phyloP scores from a whole-genome alignment of 106 monocot genomes.

The Dactylorhiza incarnata region DNA sequence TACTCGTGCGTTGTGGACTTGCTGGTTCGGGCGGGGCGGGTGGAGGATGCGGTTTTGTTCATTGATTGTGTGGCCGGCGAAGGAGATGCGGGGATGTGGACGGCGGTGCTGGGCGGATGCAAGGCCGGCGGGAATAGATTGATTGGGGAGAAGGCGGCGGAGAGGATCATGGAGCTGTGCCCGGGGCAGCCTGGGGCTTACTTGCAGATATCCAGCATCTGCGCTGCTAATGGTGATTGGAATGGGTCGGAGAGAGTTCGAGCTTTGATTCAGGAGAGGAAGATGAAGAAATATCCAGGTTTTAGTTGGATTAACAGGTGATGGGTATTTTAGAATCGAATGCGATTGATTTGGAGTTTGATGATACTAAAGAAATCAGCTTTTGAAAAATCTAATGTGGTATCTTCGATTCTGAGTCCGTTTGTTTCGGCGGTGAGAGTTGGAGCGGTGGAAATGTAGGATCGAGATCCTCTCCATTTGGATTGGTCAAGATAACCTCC shows the following conservation, averaged over 20 bases:
- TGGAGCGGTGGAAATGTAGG: too few relatives aligned
- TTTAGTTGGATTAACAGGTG: slow-evolving; percentile 42
- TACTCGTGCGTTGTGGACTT: slow-evolving; percentile 60
- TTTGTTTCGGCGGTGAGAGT: too few relatives aligned
- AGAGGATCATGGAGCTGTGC: slow-evolving; percentile 27
- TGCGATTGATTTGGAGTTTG: background rate
- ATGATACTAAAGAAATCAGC: background rate
- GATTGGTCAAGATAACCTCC: too few relatives aligned
- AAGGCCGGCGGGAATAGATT: slow-evolving; percentile 35
- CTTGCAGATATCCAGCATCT: slow-evolving; percentile 35
- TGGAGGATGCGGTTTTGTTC: slow-evolving; percentile 45
- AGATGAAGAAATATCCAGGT: slow-evolving; percentile 38
- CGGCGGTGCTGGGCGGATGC: slow-evolving; percentile 60
- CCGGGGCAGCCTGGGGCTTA: slow-evolving; percentile 24
- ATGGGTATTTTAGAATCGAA: background rate
- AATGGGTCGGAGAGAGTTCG: slow-evolving; percentile 27
- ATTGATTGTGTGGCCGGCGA: slow-evolving; percentile 47
- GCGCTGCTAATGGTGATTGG: slow-evolving; percentile 46
- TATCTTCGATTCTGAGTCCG: too few relatives aligned
- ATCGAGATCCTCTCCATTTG: too few relatives aligned
- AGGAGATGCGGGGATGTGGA: slow-evolving; percentile 55
- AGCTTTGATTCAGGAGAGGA: slow-evolving; percentile 30
- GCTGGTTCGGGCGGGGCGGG: slow-evolving; percentile 49
- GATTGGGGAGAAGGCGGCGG: slow-evolving; percentile 21
- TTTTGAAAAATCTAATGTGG: too few relatives aligned